Base-by-base conservation (phyloP, 176 grass and related monocot genomes). In the Musa itinerans region DNA sequence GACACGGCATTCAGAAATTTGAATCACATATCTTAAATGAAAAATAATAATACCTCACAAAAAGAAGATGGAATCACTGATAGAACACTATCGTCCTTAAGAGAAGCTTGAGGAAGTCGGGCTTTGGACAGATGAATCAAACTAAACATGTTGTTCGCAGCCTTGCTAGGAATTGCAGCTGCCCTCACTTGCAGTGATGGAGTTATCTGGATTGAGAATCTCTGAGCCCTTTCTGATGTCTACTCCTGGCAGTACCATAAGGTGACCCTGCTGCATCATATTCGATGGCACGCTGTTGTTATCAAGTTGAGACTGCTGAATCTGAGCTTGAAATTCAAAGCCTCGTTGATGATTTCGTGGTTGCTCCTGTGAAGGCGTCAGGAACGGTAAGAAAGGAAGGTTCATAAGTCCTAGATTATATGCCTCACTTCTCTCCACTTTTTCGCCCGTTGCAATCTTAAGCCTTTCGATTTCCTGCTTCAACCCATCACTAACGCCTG, bases 401-500 rank as follows among this genome's bases (percentile, higher is more conserved):
- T 70, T 29, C 13, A 51, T 24, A 3, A 70, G 68, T 50, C 34
- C 68, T 15, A 70, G 19, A 50, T 70, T 70, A 34, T 51, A 70
- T 13, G 14, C 9, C 48, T 70, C 68, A 9, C 10, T 50, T 50
- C 48, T 51, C 11, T 70, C 68, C 16, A 50, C 43, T 69, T 19
- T 69, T 34, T 70, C 68, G 16, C 68, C 68, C 3, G 68, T 70
- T n/a, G 68, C 68, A 50, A 70, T 70, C 48, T 70, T 70, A 50
- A 70, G 68, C 68, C 68, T 70, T 70, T 70, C 34, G 11, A 70
- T 19, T 50, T 70, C 68, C 34, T 70, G 68, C 68, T 20, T 70
- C 68, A 70, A 51, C 10, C 34, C 29, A 50, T 70, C 43, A 70
- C 68, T 70, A 51, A 70, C 7, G 3, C 68, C 68, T 70, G 29